Conservation (phyloP, 495 filamentous ascomycete genomes). For the Articulospora tetracladia region DNA sequence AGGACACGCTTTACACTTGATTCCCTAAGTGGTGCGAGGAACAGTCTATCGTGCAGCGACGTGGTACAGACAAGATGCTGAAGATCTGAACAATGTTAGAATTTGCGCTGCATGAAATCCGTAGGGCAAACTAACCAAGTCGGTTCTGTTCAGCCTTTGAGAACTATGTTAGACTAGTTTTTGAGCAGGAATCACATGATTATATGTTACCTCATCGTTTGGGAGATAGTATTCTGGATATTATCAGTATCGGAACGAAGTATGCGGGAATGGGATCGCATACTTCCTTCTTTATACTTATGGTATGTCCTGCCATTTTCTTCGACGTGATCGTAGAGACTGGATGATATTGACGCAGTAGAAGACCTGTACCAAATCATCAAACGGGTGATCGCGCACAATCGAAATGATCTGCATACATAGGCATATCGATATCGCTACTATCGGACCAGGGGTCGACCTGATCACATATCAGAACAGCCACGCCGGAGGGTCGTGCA, state of each 20-base stretch:
- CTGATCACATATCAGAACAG: background rate
- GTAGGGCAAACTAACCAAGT: background rate
- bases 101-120: background rate
- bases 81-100: background rate
- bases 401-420: background rate
- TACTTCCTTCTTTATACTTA: conserved; percentile 2
- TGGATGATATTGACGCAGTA: background rate
- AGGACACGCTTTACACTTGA: background rate
- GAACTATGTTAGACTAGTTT: background rate
- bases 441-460: background rate
- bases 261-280: background rate
- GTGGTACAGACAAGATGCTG: background rate
- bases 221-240: conserved; percentile 35
- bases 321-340: background rate
- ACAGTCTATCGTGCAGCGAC: background rate
- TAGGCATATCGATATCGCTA: background rate
- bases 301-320: conserved; percentile 1
- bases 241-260: background rate
- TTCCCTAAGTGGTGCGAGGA: background rate
- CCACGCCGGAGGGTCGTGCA: background rate
- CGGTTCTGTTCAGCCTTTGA: conserved; percentile 5
- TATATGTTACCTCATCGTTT: conserved; percentile 26
- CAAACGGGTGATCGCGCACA: background rate
- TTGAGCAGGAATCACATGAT: background rate
- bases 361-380: background rate